Evolutionary conservation across 495 filamentous ascomycete genomes (phyloP).

Genomic region (Cercophora samala): DNA sequence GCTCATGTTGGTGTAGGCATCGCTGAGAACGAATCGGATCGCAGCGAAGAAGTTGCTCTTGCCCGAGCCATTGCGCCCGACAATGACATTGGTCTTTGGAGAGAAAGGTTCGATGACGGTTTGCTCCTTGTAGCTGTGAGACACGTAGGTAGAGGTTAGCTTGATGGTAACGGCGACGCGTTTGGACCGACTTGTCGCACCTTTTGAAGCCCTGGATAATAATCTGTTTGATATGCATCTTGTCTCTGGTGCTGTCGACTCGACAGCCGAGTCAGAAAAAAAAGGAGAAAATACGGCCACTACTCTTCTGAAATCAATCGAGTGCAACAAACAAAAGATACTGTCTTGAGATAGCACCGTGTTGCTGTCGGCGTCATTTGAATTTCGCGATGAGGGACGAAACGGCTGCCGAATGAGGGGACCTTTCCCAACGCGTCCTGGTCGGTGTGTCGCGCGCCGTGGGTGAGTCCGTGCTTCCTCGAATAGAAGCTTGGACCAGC

Average conservation of each 20-base stretch:
- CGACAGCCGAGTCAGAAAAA: conserved; percentile 29
- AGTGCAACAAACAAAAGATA: background rate
- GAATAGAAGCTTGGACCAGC: background rate
- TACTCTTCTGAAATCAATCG: conserved; percentile 3
- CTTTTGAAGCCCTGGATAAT: conserved; percentile 99
- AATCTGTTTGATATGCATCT: conserved; percentile 99
- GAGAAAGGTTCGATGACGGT: conserved; percentile 98
- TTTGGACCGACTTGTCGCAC: conserved; percentile 46
- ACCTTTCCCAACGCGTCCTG: conserved; percentile 19
- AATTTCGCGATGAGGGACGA: conserved; percentile 1
- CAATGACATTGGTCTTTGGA: conserved; percentile 96
- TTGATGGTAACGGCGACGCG: background rate
- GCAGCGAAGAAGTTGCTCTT: conserved; percentile 99
- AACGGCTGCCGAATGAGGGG: conserved; percentile 8
- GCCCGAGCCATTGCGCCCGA: conserved; percentile 97
- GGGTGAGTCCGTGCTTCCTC: background rate
- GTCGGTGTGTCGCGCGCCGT: background rate
- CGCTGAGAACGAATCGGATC: conserved; percentile 96
- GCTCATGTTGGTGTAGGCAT: conserved; percentile 95
- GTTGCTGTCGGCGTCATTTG: conserved; percentile 15
- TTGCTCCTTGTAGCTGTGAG: conserved; percentile 91
- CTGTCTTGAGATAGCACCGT: background rate
- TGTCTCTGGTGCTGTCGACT: conserved; percentile 38
- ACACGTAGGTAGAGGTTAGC: conserved; percentile 17
- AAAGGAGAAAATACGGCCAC: conserved; percentile 4